phyloP scores from a whole-genome alignment of 768 basidiomycete species.

The Coprinopsis strossmayeri region DNA sequence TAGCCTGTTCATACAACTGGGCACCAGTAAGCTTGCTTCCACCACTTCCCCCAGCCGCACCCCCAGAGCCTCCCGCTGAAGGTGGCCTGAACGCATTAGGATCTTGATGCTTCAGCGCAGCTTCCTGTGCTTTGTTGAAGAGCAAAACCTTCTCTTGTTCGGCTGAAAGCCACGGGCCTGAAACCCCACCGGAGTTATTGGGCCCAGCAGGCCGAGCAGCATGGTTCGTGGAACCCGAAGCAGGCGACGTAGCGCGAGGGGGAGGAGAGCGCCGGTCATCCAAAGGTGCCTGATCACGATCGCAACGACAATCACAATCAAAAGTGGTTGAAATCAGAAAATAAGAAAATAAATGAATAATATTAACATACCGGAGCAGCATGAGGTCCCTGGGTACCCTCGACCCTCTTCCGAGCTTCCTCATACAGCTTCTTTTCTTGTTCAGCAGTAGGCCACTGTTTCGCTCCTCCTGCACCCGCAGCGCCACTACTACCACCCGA shows the following conservation, averaged over 20 bases:
- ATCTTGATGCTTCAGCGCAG: constrained; percentile 54
- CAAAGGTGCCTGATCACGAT: constrained; percentile 17
- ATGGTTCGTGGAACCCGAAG: constrained; percentile 3
- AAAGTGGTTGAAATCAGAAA: not conserved
- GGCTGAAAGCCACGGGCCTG: constrained; percentile 52
- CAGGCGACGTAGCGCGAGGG: constrained; percentile 13
- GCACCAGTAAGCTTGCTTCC: constrained; percentile 10
- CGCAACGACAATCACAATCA: not conserved
- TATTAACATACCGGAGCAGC: constrained; percentile 30
- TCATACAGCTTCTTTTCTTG: constrained; percentile 71
- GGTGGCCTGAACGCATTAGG: constrained; percentile 18
- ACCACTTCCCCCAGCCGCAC: constrained; percentile 13
- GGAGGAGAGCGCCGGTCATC: constrained; percentile 13
- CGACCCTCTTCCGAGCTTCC: constrained; percentile 53
- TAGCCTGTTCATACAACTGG: constrained; percentile 13
- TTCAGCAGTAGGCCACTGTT: constrained; percentile 46
- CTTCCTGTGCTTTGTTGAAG: constrained; percentile 62
- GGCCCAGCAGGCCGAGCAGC: constrained; percentile 12
- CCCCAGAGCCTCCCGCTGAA: not conserved
- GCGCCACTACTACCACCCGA: constrained; percentile 12
- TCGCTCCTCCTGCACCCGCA: constrained; percentile 6
- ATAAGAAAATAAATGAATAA: no score
- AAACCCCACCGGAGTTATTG: constrained; percentile 11
- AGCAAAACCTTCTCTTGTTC: constrained; percentile 73
- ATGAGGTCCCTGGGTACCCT: constrained; percentile 41